Base-by-base conservation (phyloP, 768 basidiomycete genomes). In the Coprinopsis strossmayeri region DNA sequence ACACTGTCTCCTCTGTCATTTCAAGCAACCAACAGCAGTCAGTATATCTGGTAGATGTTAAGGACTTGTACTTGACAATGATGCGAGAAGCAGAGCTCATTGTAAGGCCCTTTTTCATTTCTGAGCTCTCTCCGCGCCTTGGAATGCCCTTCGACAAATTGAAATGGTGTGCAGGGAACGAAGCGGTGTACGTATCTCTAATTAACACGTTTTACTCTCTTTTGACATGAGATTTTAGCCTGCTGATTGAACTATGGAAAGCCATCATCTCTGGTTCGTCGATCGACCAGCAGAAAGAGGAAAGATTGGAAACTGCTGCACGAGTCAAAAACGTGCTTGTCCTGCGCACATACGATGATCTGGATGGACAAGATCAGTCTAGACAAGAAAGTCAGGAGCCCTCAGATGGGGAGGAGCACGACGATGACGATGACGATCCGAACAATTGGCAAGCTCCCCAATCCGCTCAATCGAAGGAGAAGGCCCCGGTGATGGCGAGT, bases 141-240 rank as follows among this genome's bases (percentile, higher is more conserved):
- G 27, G 28, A 7, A 13, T 30, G 4, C 26, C 5, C 5, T 25
- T 28, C 9, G 27, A 7, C 25, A 5, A 27, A 3, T 5, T 18
- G 3, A 45, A n/a, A 10, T 45, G 43, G 43, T 28, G 28, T 20
- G 43, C 43, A 17, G 43, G 43, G 28, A 45, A 45, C 21, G 43
- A 45, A 32, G 43, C 43, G 5, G 43, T 45, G 43, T 45, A 18
- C 5, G 43, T 32, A 3, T 7, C 30, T 27, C 40, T 25, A 5
- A 9, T 42, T 25, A 24, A 9, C 21, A 25, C 43, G 4, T 15
- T 27, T 32, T 32, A 3, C 28, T 3, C 18, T 28, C 27, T n/a
- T 32, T 11, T 45, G 20, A 45, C 28, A 27, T 32, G 43, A 24
- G 7, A 20, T 27, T 45, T 10, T 18, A 45, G 43, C 10, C 43